A percentile compares a stretch with the other conserved stretches of the same genome.
Conservation (phyloP, 768 basidiomycete genomes). For the Kwoniella dendrophila region DNA sequence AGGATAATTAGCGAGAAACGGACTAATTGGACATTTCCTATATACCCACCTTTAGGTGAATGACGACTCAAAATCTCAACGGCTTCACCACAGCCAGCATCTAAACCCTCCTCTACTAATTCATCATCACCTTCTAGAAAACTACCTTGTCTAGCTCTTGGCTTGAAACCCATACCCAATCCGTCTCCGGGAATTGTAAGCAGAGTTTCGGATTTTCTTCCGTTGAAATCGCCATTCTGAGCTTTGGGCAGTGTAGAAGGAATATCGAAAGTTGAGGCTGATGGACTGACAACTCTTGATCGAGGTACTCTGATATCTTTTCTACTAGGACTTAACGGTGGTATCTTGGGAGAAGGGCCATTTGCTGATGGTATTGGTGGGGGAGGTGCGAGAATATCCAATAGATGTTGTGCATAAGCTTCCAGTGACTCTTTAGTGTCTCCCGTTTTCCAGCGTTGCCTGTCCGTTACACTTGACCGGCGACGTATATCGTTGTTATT, state of each 20-base stretch:
- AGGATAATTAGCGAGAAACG: constrained; percentile 8
- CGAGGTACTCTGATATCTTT: neutral
- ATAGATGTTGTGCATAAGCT: constrained; percentile 48
- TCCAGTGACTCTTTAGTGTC: constrained; percentile 41
- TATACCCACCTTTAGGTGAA: constrained; percentile 74
- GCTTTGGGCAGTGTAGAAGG: neutral
- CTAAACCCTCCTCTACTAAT: constrained; percentile 30
- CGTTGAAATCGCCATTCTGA: constrained; percentile 1
- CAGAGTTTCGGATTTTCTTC: neutral
- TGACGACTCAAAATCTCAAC: constrained; percentile 89
- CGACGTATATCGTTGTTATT: neutral
- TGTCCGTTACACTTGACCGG: constrained; percentile 11
- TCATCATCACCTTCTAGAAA: constrained; percentile 34
- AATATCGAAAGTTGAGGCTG: constrained; percentile 15
- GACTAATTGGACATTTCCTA: neutral
- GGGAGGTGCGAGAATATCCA: constrained; percentile 41
- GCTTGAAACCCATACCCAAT: constrained; percentile 11
- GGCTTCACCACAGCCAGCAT: constrained; percentile 66
- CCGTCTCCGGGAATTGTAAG: constrained; percentile 6
- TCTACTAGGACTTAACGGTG: constrained; percentile 9
- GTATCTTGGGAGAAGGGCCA: neutral
- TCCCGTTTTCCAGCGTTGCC: constrained; percentile 18
- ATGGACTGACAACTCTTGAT: constrained; percentile 17
- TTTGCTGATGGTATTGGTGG: constrained; percentile 18
- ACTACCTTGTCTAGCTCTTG: constrained; percentile 26